Base-by-base conservation (phyloP, 2,329 filamentous ascomycete genomes). In the Fusarium mexicanum region DNA sequence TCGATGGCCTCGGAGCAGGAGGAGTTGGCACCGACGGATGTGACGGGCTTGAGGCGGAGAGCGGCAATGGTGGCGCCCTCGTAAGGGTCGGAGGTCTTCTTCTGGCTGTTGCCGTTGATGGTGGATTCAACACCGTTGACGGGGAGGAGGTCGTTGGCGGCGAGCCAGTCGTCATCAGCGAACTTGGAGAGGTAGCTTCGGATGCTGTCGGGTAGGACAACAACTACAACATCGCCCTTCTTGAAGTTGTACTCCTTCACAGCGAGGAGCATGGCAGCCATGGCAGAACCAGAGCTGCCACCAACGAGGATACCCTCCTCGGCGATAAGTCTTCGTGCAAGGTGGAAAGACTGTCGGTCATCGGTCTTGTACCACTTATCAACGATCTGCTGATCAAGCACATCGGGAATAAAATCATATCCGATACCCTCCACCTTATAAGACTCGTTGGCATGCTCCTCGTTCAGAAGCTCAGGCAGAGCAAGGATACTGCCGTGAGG, bases 351-450 rank as follows among this genome's bases (percentile, higher is more conserved):
- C 81, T 98, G 93, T 70, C 90, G 89, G 80, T 99, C 96, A 71
- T 96, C 94, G 8, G 96, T 99, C 90, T 99, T 99, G 87, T 98
- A 98, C 96, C 96, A 99, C 80, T 92, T 93, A 83, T 98, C 94
- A 37, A 99, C 93, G 10, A 89, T 82, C 35, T 91, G 84, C 79
- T 92, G 94, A 75, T 96, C 91, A 63, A 99, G 87, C 10, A 99
- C 97, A 31, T 98, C 94, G 12, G 97, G 96, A 68, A 99, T 93
- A 82, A 99, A 99, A 83, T 99, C 96, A 82, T 99, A 99, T 26
- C 96, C 96, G 79, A 99, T 99, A 48, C 96, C 96, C 85, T 99
- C 96, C 2, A 99, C 96, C 86, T 99, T 98, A 87, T 99, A 99
- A 3, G 92, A 87, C 82, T 94, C 91, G 80, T 98, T 96, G 69